These are phyloP conservation scores for Typha latifolia DNA, from an alignment of 176 grass and related monocot genomes.

Conservation along the genomic window DNA sequence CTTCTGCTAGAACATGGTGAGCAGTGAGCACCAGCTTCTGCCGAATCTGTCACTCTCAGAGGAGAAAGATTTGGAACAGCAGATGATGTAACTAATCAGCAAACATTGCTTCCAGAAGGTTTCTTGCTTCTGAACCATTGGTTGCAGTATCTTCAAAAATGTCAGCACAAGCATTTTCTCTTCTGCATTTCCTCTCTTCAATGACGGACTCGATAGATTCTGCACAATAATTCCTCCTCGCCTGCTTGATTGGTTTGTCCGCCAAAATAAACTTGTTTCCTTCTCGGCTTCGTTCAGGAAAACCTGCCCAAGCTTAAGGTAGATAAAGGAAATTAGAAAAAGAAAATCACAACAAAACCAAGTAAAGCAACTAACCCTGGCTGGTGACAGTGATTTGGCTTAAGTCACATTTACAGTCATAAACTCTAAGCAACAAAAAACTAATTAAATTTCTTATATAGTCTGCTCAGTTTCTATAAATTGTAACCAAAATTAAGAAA, in stretches of 20 bases:
- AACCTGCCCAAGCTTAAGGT: conserved; percentile 67
- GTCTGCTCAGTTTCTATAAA: too few species aligned
- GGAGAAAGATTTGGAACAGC: too few species aligned
- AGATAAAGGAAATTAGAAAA: conserved; percentile 4
- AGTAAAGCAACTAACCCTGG: too few species aligned
- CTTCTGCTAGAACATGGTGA: too few species aligned
- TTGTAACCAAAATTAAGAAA: too few species aligned
- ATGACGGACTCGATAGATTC: conserved; percentile 53
- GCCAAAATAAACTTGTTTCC: conserved; percentile 59
- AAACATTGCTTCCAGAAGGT: conserved; percentile 40
- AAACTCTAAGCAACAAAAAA: too few species aligned
- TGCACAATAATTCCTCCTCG: conserved; percentile 47
- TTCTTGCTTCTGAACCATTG: conserved; percentile 31
- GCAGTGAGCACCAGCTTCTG: too few species aligned
- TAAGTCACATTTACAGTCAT: too few species aligned
- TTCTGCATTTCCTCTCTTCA: conserved; percentile 51
- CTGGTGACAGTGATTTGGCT: too few species aligned
- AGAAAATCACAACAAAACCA: background rate
- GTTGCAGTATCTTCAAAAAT: conserved; percentile 53
- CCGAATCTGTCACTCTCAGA: too few species aligned
- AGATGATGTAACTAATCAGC: background rate
- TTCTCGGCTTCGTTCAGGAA: conserved; percentile 54
- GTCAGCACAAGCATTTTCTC: conserved; percentile 36
- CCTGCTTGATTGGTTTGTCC: conserved; percentile 43
- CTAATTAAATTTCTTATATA: too few species aligned